Evolutionary conservation across 352 stramenopile species (phyloP).

Genomic region (Aphanomyces cochlioides): DNA sequence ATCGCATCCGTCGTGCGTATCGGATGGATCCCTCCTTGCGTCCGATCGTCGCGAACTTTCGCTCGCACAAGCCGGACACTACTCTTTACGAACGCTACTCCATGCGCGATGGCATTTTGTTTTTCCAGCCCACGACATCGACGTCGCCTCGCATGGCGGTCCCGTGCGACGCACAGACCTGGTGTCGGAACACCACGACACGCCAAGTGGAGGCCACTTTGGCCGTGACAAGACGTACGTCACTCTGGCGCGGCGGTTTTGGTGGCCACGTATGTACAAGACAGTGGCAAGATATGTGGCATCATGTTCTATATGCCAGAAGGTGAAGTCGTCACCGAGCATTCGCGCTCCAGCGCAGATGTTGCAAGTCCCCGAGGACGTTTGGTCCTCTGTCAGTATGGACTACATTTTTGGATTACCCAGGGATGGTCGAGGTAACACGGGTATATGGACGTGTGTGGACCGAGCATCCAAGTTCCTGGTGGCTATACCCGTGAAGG

Average conservation of each 20-base stretch:
- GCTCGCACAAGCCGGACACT: too few species aligned
- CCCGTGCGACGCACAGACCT: too few species aligned
- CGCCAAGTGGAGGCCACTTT: neutral
- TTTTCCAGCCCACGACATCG: too few species aligned
- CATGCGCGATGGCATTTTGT: too few species aligned
- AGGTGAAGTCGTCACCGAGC: neutral
- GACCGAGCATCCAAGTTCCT: neutral
- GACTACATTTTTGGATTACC: neutral
- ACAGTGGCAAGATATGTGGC: neutral
- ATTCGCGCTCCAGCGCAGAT: neutral
- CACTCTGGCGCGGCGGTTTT: neutral
- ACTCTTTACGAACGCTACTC: too few species aligned
- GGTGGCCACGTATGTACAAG: neutral
- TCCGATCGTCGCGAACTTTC: too few species aligned
- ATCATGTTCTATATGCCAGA: neutral
- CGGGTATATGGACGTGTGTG: neutral
- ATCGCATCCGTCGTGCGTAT: too few species aligned
- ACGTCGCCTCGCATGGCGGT: too few species aligned
- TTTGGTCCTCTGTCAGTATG: slow-evolving; percentile 1
- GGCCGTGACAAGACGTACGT: neutral
- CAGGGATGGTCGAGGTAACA: neutral
- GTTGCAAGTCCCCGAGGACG: neutral
- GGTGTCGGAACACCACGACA: too few species aligned
- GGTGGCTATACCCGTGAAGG: neutral
- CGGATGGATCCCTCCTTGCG: too few species aligned